These are phyloP conservation scores for Roridomyces roridus DNA, from an alignment of 768 basidiomycete genomes.

Conservation along the genomic window DNA sequence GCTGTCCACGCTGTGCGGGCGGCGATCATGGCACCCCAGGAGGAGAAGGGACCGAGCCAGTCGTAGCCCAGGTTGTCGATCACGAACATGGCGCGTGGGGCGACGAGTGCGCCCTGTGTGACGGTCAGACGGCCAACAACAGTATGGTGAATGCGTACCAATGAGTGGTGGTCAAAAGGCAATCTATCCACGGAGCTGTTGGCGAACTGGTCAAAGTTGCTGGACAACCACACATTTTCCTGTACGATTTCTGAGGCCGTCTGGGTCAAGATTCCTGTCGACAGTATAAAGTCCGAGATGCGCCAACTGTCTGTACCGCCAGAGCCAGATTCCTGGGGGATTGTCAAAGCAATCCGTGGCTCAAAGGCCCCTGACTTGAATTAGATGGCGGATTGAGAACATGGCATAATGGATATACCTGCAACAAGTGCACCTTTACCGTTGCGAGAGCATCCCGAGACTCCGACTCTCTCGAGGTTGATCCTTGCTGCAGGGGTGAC, in stretches of 20 bases:
- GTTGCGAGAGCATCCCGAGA: constrained; percentile 66
- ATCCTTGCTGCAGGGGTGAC: constrained; percentile 50
- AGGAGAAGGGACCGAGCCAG: constrained; percentile 59
- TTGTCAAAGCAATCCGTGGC: constrained; percentile 60
- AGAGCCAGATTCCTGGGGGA: constrained; percentile 67
- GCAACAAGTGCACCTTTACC: constrained; percentile 67
- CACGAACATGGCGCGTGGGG: constrained; percentile 58
- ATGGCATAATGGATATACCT: constrained; percentile 30
- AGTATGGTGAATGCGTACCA: constrained; percentile 27
- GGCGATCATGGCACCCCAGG: constrained; percentile 58
- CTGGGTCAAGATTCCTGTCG: constrained; percentile 39
- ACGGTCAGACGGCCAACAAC: too few species aligned
- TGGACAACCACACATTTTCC: constrained; percentile 70
- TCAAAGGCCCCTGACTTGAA: constrained; percentile 48
- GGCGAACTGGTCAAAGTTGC: constrained; percentile 53
- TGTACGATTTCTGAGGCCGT: constrained; percentile 61
- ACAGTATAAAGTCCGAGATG: constrained; percentile 54
- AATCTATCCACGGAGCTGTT: constrained; percentile 47
- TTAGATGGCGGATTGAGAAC: not conserved
- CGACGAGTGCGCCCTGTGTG: constrained; percentile 47
- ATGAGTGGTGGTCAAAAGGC: constrained; percentile 66
- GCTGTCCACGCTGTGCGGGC: constrained; percentile 57
- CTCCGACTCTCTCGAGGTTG: constrained; percentile 55
- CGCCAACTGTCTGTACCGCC: constrained; percentile 67
- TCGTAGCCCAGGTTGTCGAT: constrained; percentile 62